These are phyloP conservation scores for Sphenostylis stenocarpa DNA, from an alignment of 306 rosid genomes.

Conservation along the genomic window DNA sequence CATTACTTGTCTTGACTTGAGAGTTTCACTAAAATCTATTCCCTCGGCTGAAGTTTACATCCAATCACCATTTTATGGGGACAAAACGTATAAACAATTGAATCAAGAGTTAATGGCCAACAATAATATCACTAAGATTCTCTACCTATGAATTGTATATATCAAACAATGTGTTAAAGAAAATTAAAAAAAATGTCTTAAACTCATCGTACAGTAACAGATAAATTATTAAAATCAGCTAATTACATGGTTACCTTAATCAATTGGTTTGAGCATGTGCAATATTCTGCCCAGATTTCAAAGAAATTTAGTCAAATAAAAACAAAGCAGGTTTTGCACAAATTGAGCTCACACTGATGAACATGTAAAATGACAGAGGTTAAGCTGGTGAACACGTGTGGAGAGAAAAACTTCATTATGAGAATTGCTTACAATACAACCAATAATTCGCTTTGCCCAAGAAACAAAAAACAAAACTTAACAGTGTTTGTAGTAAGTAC, in stretches of 20 bases:
- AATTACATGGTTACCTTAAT: not conserved
- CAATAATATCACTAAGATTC: slow-evolving; percentile 7
- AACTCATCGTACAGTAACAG: not conserved
- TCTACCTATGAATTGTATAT: not conserved
- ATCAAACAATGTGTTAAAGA: not conserved
- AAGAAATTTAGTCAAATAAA: not conserved
- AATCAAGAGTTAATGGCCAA: not conserved
- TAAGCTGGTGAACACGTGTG: slow-evolving; percentile 23
- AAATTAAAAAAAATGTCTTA: not conserved
- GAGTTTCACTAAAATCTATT: not conserved
- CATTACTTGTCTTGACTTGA: too few species aligned
- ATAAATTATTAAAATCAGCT: not conserved
- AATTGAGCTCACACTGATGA: slow-evolving; percentile 14
- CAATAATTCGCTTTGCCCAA: not conserved
- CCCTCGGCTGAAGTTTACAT: slow-evolving; percentile 45
- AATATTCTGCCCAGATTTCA: slow-evolving; percentile 31
- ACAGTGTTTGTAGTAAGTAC: not conserved
- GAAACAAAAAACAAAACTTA: not conserved
- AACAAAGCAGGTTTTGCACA: slow-evolving; percentile 22
- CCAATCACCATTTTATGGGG: slow-evolving; percentile 32
- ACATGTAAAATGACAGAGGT: not conserved
- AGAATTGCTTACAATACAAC: not conserved
- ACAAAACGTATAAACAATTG: not conserved
- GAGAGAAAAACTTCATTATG: not conserved
- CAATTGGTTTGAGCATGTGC: slow-evolving; percentile 35